phyloP scores from a whole-genome alignment of 106 monocot species.

The Apostasia shenzhenica region DNA sequence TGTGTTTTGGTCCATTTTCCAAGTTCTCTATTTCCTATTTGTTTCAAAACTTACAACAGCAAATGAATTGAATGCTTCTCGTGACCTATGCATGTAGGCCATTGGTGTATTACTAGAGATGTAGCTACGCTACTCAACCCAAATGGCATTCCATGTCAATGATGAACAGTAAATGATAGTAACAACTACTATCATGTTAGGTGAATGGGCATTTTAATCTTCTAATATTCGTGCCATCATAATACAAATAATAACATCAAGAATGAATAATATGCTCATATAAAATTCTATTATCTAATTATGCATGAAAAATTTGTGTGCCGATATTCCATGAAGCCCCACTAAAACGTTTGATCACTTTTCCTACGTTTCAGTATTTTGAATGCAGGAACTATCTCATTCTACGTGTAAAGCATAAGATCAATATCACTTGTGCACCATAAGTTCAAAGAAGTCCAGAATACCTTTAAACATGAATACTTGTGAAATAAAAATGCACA shows the following conservation, averaged over 20 bases:
- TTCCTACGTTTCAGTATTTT: neutral
- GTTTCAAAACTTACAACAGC: too few relatives aligned
- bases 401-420: neutral
- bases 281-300: neutral
- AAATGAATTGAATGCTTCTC: too few relatives aligned
- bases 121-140: too few relatives aligned
- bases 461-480: neutral
- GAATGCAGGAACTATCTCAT: neutral
- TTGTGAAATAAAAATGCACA: conserved; percentile 1
- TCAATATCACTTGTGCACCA: neutral
- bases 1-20: too few relatives aligned
- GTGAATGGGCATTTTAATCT: neutral
- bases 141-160: too few relatives aligned
- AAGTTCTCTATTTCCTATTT: too few relatives aligned
- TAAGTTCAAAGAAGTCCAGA: neutral
- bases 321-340: neutral
- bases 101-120: too few relatives aligned
- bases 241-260: neutral
- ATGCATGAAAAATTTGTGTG: neutral
- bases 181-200: too few relatives aligned
- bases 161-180: too few relatives aligned
- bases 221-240: neutral
- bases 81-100: too few relatives aligned
- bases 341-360: neutral
- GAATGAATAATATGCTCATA: neutral